A percentile compares a stretch with the other conserved stretches of the same genome.
phyloP scores from a whole-genome alignment of 1,284 basidiomycete species.

The Bjerkandera adusta region DNA sequence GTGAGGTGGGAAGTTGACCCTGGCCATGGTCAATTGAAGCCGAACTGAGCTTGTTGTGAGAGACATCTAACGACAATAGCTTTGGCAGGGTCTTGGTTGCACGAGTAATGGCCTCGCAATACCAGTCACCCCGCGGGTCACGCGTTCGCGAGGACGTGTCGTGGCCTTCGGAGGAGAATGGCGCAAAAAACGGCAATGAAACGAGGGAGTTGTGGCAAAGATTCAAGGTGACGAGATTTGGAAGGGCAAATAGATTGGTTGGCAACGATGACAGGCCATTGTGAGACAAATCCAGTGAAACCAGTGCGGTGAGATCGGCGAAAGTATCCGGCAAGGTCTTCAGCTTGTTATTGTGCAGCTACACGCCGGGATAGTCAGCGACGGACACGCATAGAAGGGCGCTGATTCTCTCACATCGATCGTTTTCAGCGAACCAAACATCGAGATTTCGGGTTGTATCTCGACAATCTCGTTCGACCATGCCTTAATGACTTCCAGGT shows the following conservation, averaged over 20 bases:
- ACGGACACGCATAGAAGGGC: background rate
- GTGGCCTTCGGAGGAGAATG: constrained; percentile 37
- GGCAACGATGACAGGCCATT: constrained; percentile 65
- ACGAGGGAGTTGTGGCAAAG: constrained; percentile 67
- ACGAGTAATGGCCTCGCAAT: constrained; percentile 56
- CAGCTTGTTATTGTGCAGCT: constrained; percentile 77
- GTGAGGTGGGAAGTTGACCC: constrained; percentile 26
- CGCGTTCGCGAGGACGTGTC: constrained; percentile 24
- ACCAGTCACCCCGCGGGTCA: constrained; percentile 47
- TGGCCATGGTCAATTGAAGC: constrained; percentile 46
- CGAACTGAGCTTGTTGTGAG: constrained; percentile 61
- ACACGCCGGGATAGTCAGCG: background rate
- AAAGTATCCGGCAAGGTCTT: constrained; percentile 57
- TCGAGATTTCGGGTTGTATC: constrained; percentile 74
- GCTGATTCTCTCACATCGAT: constrained; percentile 56
- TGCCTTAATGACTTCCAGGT: constrained; percentile 68
- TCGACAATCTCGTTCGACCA: constrained; percentile 77
- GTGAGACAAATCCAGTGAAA: constrained; percentile 66
- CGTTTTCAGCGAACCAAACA: constrained; percentile 77
- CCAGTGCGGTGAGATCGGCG: constrained; percentile 61
- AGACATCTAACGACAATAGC: constrained; percentile 55
- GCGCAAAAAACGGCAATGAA: constrained; percentile 57
- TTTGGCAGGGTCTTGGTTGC: constrained; percentile 62
- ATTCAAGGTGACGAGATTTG: constrained; percentile 62
- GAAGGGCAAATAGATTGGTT: constrained; percentile 61